Evolutionary conservation across 345 rosid species (phyloP).

Genomic region (Melaleuca alternifolia): DNA sequence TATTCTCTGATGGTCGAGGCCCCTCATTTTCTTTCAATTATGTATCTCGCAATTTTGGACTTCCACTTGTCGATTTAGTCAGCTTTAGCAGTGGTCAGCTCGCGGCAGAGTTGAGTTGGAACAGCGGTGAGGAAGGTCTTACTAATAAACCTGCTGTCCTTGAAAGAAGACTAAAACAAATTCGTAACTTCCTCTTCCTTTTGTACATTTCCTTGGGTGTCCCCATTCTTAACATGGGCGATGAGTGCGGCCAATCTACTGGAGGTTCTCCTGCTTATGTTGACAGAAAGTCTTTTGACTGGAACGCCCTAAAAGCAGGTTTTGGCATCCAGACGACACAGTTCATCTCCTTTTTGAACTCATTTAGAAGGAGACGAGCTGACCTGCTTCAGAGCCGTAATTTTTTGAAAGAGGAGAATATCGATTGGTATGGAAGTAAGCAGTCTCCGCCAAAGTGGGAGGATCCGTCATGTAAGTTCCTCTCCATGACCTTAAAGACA

Average conservation of each 20-base stretch:
- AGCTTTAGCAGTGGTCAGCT: conserved; percentile 54
- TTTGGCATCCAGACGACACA: conserved; percentile 59
- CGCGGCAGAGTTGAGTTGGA: conserved; percentile 81
- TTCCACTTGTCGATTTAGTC: conserved; percentile 78
- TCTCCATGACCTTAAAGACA: conserved; percentile 57
- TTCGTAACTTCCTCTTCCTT: conserved; percentile 70
- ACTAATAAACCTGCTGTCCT: conserved; percentile 56
- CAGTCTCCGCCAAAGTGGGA: conserved; percentile 74
- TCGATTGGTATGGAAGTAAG: conserved; percentile 66
- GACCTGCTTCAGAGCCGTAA: conserved; percentile 55
- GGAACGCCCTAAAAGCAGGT: conserved; percentile 52
- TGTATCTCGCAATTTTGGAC: conserved; percentile 63
- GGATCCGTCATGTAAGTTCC: conserved; percentile 52
- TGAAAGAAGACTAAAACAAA: conserved; percentile 77
- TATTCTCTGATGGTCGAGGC: conserved; percentile 74
- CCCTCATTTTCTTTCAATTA: conserved; percentile 81
- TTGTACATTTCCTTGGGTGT: conserved; percentile 66
- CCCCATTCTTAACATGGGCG: conserved; percentile 93
- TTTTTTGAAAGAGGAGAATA: conserved; percentile 65
- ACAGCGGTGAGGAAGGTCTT: conserved; percentile 93
- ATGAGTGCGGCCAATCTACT: conserved; percentile 82
- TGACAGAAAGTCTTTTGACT: conserved; percentile 48
- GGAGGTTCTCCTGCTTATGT: conserved; percentile 51
- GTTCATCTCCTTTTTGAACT: conserved; percentile 64
- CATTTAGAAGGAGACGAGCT: conserved; percentile 47